Evolutionary conservation across 176 grass and related monocot species (phyloP).

Genomic region (Eragrostis curvula): DNA sequence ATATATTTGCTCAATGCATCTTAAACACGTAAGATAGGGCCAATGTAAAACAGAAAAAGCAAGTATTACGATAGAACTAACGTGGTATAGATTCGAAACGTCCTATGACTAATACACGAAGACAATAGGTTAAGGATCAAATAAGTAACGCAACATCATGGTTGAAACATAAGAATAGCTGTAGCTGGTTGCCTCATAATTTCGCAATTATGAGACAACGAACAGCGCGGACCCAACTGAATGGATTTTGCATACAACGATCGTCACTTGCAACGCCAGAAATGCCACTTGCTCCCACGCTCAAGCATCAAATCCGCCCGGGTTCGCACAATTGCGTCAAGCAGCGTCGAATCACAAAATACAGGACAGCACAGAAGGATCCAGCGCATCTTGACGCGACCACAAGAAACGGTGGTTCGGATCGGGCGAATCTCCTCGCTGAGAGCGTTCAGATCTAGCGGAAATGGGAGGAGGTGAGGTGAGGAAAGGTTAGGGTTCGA

Average conservation of each 20-base stretch:
- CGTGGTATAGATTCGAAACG: background rate
- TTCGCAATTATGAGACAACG: background rate
- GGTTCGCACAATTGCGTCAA: background rate
- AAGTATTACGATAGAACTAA: background rate
- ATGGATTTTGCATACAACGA: background rate
- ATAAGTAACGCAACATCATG: background rate
- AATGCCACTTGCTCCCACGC: conserved; percentile 5
- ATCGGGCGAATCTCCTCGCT: conserved; percentile 28
- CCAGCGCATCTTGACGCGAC: background rate
- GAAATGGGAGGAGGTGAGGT: background rate
- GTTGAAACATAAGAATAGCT: background rate
- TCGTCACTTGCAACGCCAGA: background rate
- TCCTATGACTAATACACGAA: background rate
- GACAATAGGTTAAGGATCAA: background rate
- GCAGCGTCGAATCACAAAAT: background rate
- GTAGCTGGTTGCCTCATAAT: background rate
- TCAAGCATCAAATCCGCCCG: conserved; percentile 1
- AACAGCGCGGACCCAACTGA: background rate
- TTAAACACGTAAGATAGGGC: background rate
- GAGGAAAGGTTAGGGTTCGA: conserved; percentile 12
- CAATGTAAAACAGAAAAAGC: conserved; percentile 3
- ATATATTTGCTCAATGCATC: background rate
- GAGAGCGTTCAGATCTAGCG: conserved; percentile 45
- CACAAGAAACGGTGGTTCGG: background rate
- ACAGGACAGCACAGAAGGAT: background rate